A percentile compares a stretch with the other conserved stretches of the same genome.
Evolutionary conservation across 768 basidiomycete species (phyloP).

Genomic region (Boletus reticulatus): DNA sequence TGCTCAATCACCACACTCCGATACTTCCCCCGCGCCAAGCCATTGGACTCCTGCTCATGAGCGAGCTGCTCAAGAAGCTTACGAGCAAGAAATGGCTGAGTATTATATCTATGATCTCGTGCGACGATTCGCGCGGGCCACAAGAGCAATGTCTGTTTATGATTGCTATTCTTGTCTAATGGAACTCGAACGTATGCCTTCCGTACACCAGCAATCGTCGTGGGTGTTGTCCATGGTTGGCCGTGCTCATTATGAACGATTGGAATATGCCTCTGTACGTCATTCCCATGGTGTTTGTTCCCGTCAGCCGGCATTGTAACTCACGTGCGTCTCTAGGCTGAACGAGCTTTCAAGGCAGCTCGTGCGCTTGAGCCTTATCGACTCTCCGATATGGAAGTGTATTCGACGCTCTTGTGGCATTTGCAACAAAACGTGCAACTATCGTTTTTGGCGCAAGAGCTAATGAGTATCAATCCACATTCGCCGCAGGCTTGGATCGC

Average conservation of each 20-base stretch:
- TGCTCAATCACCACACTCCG: conserved; percentile 60
- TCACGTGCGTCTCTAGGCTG: conserved; percentile 57
- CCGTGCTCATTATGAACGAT: conserved; percentile 84
- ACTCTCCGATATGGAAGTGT: conserved; percentile 91
- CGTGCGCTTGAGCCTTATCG: conserved; percentile 88
- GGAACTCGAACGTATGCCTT: conserved; percentile 74
- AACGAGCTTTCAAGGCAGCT: conserved; percentile 82
- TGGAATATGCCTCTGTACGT: conserved; percentile 85
- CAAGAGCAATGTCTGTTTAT: conserved; percentile 71
- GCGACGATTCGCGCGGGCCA: conserved; percentile 78
- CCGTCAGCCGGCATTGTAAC: neutral
- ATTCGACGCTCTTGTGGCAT: conserved; percentile 96
- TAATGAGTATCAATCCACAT: conserved; percentile 80
- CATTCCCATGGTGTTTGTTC: conserved; percentile 21
- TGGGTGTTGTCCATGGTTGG: conserved; percentile 83
- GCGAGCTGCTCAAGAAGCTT: conserved; percentile 67
- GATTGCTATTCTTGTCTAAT: conserved; percentile 72
- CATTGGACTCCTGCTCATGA: conserved; percentile 66
- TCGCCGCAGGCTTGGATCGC: conserved; percentile 94
- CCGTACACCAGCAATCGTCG: conserved; percentile 67
- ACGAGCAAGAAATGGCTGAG: conserved; percentile 74
- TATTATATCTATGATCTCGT: conserved; percentile 80
- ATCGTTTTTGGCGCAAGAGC: conserved; percentile 90
- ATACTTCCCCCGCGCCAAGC: conserved; percentile 60
- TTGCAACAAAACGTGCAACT: conserved; percentile 79